A percentile compares a stretch with the other conserved stretches of the same genome.
phyloP scores from a whole-genome alignment of 75 land plant genomes.

The Picea sitchensis region DNA sequence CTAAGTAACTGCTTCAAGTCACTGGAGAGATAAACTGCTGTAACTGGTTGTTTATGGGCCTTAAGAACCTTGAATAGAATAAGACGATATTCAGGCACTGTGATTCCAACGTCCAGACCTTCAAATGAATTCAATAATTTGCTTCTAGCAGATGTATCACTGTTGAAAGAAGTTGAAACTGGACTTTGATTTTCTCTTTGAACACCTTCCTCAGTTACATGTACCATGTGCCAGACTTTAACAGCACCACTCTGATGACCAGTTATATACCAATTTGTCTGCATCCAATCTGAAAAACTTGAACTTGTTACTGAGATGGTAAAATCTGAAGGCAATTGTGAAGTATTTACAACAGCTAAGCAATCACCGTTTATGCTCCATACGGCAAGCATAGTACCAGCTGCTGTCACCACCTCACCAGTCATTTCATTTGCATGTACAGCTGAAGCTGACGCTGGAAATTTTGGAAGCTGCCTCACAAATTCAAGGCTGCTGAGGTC shows the following conservation, averaged over 20 bases:
- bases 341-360: slow-evolving; percentile 87
- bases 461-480: slow-evolving; percentile 93
- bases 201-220: slow-evolving; percentile 33
- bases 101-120: slow-evolving; percentile 28
- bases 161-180: slow-evolving; percentile 13
- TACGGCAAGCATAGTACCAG: slow-evolving; percentile 81
- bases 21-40: slow-evolving; percentile 67
- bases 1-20: slow-evolving; percentile 91
- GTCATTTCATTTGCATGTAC: slow-evolving; percentile 91
- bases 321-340: slow-evolving; percentile 81
- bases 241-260: slow-evolving; percentile 97
- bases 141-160: slow-evolving; percentile 16
- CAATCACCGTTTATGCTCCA: slow-evolving; percentile 99
- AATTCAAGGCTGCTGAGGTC: slow-evolving; percentile 82
- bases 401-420: slow-evolving; percentile 95
- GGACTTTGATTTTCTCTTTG: not conserved
- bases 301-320: slow-evolving; percentile 80
- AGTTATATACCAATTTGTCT: slow-evolving; percentile 91
- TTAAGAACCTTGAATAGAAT: slow-evolving; percentile 72
- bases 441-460: slow-evolving; percentile 92
- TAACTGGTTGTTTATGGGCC: slow-evolving; percentile 81
- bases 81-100: slow-evolving; percentile 75
- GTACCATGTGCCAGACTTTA: slow-evolving; percentile 88
- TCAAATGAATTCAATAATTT: slow-evolving; percentile 9
- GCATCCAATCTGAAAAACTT: slow-evolving; percentile 83